Evolutionary conservation across 73 alveolate genomes (phyloP), one percentile per base, ranked within the genome.

Genomic region (Blepharisma stoltei): DNA sequence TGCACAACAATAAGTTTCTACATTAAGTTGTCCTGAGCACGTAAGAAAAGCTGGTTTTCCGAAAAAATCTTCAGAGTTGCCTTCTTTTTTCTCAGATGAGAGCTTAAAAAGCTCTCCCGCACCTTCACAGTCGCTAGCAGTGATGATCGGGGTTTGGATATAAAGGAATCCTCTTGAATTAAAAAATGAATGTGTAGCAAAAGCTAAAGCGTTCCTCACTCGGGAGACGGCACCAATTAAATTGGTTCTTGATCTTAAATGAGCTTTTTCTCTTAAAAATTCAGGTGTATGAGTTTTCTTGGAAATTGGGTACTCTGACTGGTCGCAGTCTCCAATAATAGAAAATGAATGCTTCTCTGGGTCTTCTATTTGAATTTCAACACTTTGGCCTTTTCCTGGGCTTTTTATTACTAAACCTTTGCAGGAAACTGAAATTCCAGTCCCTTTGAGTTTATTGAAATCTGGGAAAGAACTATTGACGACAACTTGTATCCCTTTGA

Each of bases 81-180:
- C n/a, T 80, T 25, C 21, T 43, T 6, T 54, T 68, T 81, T 43
- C 70, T 20, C 78, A 78, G 97, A 86, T 7, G 94, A 85, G 70
- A 95, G 92, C 71, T 91, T 91, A 90, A 95, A n/a, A 97, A 95
- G 89, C 65, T 94, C 95, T n/a, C 99, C 99, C 0, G 99, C 99
- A 14, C 99, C 99, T 79, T 95, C 99, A 55, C 99, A 95, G 78
- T 95, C 99, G 44, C 95, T 82, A 7, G 96, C 89, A 50, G 99
- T 95, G 71, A 95, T 93, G 83, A 91, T 90, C 23, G 99, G 99
- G 20, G n/a, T n/a, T n/a, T n/a, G n/a, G n/a, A n/a, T n/a, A n/a
- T n/a, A n/a, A n/a, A n/a, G n/a, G 78, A 90, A 93, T 27, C 98
- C 98, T 81, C 89, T 78, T 60, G 18, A 14, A 70, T 90, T 85